Conservation (phyloP, 2,329 filamentous ascomycete genomes). For the Cladosporium sp. region DNA sequence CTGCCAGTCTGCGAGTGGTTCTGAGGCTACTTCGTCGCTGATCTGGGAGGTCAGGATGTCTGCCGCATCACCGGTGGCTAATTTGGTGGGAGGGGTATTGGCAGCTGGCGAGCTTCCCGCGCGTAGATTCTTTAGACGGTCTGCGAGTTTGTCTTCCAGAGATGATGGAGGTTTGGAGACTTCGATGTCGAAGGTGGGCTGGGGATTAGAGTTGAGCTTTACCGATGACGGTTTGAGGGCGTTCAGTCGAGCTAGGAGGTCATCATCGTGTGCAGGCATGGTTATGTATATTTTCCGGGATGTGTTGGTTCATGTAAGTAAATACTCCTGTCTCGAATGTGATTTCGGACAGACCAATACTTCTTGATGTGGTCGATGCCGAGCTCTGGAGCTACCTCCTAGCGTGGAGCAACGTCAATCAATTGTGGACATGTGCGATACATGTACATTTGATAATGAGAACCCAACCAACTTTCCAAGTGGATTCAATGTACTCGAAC, state of each 20-base stretch:
- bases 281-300: not conserved
- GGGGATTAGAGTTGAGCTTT: constrained; percentile 35
- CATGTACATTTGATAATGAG: not conserved
- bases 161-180: constrained; percentile 28
- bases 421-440: not conserved
- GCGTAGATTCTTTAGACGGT: constrained; percentile 37
- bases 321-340: not conserved
- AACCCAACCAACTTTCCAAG: not conserved
- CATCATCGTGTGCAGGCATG: constrained; percentile 40
- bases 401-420: constrained; percentile 6
- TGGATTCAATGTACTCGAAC: not conserved
- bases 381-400: not conserved
- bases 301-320: not conserved
- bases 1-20: constrained; percentile 33
- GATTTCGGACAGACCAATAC: not conserved
- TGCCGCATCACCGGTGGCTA: constrained; percentile 6
- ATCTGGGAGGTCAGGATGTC: constrained; percentile 26
- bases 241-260: constrained; percentile 52
- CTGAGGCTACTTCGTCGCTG: constrained; percentile 27
- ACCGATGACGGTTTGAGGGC: constrained; percentile 50
- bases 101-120: constrained; percentile 19
- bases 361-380: not conserved
- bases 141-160: constrained; percentile 36
- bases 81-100: not conserved
- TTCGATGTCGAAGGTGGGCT: constrained; percentile 29